phyloP scores from a whole-genome alignment of 2,329 filamentous ascomycete species.

The Fusarium coffeatum region DNA sequence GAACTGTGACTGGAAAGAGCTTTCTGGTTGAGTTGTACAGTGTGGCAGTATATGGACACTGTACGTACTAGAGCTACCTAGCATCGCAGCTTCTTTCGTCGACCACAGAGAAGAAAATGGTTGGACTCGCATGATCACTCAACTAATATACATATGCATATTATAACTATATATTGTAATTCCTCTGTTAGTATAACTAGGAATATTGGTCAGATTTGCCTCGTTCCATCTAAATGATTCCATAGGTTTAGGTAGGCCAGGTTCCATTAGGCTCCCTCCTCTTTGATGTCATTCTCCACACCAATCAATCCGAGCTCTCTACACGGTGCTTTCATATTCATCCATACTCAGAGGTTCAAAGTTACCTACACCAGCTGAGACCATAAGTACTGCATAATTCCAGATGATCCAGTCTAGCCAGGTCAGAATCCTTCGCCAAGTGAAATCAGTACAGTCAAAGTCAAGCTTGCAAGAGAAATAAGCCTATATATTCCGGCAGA shows the following conservation, averaged over 20 bases:
- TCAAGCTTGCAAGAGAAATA: background rate
- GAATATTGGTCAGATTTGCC: background rate
- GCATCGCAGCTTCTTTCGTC: background rate
- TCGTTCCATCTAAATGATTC: background rate
- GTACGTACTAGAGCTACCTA: background rate
- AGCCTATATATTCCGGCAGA: constrained; percentile 26
- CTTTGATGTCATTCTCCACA: constrained; percentile 24
- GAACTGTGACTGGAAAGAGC: constrained; percentile 2
- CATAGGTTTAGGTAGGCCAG: background rate
- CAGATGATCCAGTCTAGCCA: background rate
- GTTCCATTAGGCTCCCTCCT: background rate
- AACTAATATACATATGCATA: background rate
- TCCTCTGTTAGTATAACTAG: background rate
- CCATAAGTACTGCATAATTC: background rate
- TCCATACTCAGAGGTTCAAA: background rate
- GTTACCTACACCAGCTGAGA: background rate
- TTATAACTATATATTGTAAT: background rate
- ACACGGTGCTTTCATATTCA: background rate
- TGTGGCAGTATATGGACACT: background rate
- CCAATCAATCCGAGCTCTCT: background rate
- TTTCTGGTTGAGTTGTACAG: constrained; percentile 7
- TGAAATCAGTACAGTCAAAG: background rate
- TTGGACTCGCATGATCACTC: background rate
- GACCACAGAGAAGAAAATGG: background rate
- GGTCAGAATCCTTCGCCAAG: background rate